These are phyloP conservation scores for Styphnolobium japonicum DNA, from an alignment of 306 rosid species.

Conservation along the genomic window DNA sequence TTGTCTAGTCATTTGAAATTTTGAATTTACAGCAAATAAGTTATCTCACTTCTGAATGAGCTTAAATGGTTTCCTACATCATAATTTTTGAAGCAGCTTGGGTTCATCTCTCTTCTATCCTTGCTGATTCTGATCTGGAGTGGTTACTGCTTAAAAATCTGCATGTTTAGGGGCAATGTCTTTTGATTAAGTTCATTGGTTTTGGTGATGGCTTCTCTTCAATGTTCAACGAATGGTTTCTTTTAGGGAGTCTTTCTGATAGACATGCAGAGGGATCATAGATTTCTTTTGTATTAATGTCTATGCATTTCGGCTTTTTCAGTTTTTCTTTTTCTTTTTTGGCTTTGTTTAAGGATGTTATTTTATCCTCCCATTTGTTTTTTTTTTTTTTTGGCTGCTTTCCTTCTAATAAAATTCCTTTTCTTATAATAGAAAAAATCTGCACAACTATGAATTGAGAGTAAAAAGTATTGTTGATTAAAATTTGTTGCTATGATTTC, in stretches of 20 bases:
- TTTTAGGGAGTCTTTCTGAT: too few relatives aligned
- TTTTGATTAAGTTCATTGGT: neutral
- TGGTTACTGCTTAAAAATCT: neutral
- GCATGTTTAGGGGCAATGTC: constrained; percentile 6
- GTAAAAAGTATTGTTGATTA: neutral
- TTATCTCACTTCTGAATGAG: constrained; percentile 10
- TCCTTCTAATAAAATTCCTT: neutral
- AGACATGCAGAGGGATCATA: neutral
- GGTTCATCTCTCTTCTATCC: neutral
- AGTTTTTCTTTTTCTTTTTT: neutral
- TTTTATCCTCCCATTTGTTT: neutral
- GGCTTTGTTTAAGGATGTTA: neutral
- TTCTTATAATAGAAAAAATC: neutral
- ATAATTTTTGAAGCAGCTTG: neutral
- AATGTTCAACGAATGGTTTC: too few relatives aligned
- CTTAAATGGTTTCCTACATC: neutral
- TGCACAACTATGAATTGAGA: neutral
- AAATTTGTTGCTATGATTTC: constrained; percentile 19
- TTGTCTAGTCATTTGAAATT: neutral
- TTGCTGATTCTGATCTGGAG: neutral
- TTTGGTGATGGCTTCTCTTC: neutral
- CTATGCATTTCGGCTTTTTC: neutral
- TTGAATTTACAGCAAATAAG: neutral
- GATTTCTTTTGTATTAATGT: neutral
- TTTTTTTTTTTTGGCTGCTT: neutral